Evolutionary conservation across 345 rosid species (phyloP).

Genomic region (Linum trigynum): DNA sequence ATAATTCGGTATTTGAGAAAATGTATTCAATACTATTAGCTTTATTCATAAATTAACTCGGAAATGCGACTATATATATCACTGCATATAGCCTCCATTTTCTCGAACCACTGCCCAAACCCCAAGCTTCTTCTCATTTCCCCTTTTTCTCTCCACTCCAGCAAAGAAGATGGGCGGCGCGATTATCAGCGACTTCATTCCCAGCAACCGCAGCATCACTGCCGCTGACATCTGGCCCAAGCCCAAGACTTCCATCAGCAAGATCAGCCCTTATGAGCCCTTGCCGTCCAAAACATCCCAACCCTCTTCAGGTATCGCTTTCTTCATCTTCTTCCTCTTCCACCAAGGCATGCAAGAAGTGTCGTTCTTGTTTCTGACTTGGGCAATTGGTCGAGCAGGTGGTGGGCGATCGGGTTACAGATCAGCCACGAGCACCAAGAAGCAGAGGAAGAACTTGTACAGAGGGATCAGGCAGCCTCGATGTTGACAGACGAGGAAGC

Average conservation of each 20-base stretch:
- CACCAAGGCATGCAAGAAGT: too few species aligned
- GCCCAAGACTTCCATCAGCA: constrained; percentile 21
- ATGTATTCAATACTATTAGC: too few species aligned
- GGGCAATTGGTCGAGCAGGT: constrained; percentile 31
- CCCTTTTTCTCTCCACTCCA: background rate
- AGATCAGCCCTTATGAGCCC: constrained; percentile 15
- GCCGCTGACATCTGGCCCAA: constrained; percentile 45
- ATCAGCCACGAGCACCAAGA: constrained; percentile 22
- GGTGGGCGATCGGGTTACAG: constrained; percentile 29
- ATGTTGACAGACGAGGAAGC: constrained; percentile 16
- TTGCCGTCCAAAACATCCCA: constrained; percentile 20
- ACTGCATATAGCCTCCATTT: too few species aligned
- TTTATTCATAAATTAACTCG: too few species aligned
- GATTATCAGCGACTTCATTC: constrained; percentile 40
- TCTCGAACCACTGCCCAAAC: too few species aligned
- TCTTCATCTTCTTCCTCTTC: background rate
- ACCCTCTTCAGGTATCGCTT: constrained; percentile 32
- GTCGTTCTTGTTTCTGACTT: background rate
- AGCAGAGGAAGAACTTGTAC: constrained; percentile 70
- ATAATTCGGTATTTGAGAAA: too few species aligned
- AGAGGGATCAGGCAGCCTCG: constrained; percentile 89
- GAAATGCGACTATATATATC: too few species aligned
- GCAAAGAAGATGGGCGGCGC: constrained; percentile 54
- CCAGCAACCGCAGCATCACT: constrained; percentile 27
- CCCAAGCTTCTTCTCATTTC: background rate